Evolutionary conservation across 2,329 filamentous ascomycete species (phyloP).

Genomic region (Nothophoma quercina): DNA sequence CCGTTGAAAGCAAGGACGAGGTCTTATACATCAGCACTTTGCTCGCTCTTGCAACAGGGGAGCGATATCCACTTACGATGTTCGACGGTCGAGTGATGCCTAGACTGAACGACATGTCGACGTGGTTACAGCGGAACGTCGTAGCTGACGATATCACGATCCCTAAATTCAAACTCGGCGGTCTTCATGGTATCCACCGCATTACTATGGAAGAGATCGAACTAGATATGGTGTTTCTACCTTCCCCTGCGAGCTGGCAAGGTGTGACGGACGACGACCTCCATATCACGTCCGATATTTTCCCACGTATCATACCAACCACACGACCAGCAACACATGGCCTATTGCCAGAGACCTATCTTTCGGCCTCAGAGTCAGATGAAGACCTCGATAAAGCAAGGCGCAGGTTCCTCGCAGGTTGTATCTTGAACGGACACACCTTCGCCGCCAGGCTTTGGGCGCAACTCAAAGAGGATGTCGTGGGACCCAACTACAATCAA

Average conservation of each 20-base stretch:
- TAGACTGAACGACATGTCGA: constrained; percentile 2
- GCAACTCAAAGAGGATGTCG: constrained; percentile 21
- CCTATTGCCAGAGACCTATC: neutral
- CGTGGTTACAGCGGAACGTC: constrained; percentile 16
- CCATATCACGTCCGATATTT: neutral
- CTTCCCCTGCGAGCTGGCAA: neutral
- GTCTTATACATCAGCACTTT: constrained; percentile 15
- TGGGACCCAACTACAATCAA: constrained; percentile 22
- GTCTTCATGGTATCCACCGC: constrained; percentile 13
- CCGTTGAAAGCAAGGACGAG: constrained; percentile 9
- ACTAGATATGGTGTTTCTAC: constrained; percentile 21
- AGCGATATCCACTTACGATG: constrained; percentile 22
- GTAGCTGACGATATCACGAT: constrained; percentile 6
- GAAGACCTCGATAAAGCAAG: constrained; percentile 7
- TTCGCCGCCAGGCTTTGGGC: constrained; percentile 23
- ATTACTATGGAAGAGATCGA: constrained; percentile 18
- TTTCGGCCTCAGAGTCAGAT: neutral
- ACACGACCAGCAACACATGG: neutral
- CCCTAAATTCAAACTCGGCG: constrained; percentile 9
- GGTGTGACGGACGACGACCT: neutral
- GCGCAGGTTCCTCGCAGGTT: constrained; percentile 23
- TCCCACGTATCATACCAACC: constrained; percentile 1
- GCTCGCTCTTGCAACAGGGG: constrained; percentile 23
- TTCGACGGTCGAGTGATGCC: neutral
- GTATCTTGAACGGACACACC: constrained; percentile 14